Percentiles rank a stretch among this genome's conserved stretches.
Evolutionary conservation across 176 grass and related monocot species (phyloP).

Genomic region (Raddia distichophylla): DNA sequence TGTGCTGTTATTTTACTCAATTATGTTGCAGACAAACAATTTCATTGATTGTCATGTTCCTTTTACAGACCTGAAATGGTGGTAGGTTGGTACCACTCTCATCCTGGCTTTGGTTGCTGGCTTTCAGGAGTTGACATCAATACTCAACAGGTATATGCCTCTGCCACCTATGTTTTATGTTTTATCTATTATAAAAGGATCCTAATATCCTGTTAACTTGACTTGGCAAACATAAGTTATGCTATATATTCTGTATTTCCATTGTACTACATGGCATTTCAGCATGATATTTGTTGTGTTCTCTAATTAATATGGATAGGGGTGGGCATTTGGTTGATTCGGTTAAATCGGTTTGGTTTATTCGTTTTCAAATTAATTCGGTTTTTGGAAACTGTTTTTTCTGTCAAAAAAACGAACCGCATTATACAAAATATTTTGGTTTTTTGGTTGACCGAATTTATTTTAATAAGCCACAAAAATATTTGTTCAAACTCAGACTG

Average conservation of each 20-base stretch:
- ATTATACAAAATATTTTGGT: no score
- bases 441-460: no score
- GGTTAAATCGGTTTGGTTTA: no score
- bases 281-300: not conserved
- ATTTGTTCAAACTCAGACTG: no score
- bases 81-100: conserved; percentile 93
- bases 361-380: no score
- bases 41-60: conserved; percentile 1
- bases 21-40: conserved; percentile 12
- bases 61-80: conserved; percentile 93
- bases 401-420: no score
- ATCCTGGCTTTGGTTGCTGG: conserved; percentile 96
- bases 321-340: no score
- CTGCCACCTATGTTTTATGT: not conserved
- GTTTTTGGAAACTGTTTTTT: no score
- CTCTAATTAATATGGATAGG: conserved; percentile 14
- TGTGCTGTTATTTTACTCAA: not conserved
- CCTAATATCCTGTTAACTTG: not conserved
- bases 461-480: no score
- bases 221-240: not conserved
- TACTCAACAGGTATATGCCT: conserved; percentile 66
- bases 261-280: not conserved
- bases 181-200: conserved; percentile 13
- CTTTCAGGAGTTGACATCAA: conserved; percentile 95
- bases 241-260: not conserved